phyloP scores from a whole-genome alignment of 345 rosid genomes.

The Schrenkiella parvula region DNA sequence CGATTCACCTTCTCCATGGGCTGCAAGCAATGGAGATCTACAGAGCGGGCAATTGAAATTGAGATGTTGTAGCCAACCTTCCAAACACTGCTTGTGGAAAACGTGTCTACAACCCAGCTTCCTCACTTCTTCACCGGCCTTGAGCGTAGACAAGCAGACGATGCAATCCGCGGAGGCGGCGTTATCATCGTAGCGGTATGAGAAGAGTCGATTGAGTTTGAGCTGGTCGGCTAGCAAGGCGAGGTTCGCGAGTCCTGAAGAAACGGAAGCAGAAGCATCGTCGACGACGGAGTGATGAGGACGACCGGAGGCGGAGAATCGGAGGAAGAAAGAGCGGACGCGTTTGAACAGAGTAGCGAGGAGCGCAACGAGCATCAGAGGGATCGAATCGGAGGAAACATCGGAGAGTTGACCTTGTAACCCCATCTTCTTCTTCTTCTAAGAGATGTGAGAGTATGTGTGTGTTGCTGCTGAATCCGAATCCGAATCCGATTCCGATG shows the following conservation, averaged over 20 bases:
- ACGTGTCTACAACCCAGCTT: conserved; percentile 75
- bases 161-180: conserved; percentile 43
- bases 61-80: conserved; percentile 71
- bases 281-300: not conserved
- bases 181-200: conserved; percentile 36
- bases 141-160: conserved; percentile 55
- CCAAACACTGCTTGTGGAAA: conserved; percentile 72
- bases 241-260: conserved; percentile 54
- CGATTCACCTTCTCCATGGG: conserved; percentile 15
- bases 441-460: not conserved
- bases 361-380: conserved; percentile 51
- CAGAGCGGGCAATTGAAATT: conserved; percentile 77
- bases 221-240: conserved; percentile 65
- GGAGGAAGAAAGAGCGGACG: conserved; percentile 45
- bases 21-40: conserved; percentile 43
- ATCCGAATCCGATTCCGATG: not conserved
- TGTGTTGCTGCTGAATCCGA: not conserved
- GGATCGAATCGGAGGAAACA: conserved; percentile 71
- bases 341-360: conserved; percentile 45
- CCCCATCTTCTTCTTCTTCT: conserved; percentile 45
- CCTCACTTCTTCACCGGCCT: conserved; percentile 74
- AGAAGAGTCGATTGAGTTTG: conserved; percentile 45
- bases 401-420: conserved; percentile 61
- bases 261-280: conserved; percentile 29
- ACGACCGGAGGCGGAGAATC: conserved; percentile 27